Percentiles rank a stretch among this genome's conserved stretches.
These are phyloP conservation scores for Pecoramyces ruminantium DNA, from an alignment of 192 early-diverging fungal species.

Conservation along the genomic window DNA sequence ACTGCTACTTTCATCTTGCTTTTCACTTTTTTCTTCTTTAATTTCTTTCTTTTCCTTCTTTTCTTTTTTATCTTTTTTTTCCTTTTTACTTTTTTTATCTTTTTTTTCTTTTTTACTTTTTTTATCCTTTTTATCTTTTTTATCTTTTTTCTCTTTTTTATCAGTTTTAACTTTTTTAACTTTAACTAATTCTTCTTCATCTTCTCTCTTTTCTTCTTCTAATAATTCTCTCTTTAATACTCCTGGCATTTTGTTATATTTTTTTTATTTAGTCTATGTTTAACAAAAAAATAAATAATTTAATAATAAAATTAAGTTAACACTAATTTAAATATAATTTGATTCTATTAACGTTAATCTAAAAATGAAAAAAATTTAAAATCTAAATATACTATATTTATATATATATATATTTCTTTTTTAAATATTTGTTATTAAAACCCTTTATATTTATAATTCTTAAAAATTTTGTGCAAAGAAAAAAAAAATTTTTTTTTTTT, in stretches of 20 bases:
- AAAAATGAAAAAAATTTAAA: too few relatives aligned
- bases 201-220: background rate
- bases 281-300: too few relatives aligned
- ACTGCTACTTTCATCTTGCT: constrained; percentile 12
- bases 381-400: too few relatives aligned
- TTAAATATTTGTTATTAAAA: too few relatives aligned
- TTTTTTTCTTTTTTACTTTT: constrained; percentile 2
- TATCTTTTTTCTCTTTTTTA: constrained; percentile 11
- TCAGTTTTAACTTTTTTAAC: background rate
- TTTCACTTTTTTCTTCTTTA: constrained; percentile 21
- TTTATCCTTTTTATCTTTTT: background rate
- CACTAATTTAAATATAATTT: too few relatives aligned
- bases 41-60: constrained; percentile 7
- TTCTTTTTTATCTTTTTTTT: constrained; percentile 10
- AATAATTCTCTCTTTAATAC: background rate
- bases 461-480: too few relatives aligned
- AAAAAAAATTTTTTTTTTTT: too few relatives aligned
- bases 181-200: background rate
- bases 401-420: too few relatives aligned
- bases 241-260: background rate
- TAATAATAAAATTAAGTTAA: too few relatives aligned
- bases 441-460: too few relatives aligned
- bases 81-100: constrained; percentile 5
- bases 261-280: too few relatives aligned
- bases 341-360: too few relatives aligned